These are phyloP conservation scores for Gastrodia elata DNA, from an alignment of 106 monocot genomes.

Conservation along the genomic window DNA sequence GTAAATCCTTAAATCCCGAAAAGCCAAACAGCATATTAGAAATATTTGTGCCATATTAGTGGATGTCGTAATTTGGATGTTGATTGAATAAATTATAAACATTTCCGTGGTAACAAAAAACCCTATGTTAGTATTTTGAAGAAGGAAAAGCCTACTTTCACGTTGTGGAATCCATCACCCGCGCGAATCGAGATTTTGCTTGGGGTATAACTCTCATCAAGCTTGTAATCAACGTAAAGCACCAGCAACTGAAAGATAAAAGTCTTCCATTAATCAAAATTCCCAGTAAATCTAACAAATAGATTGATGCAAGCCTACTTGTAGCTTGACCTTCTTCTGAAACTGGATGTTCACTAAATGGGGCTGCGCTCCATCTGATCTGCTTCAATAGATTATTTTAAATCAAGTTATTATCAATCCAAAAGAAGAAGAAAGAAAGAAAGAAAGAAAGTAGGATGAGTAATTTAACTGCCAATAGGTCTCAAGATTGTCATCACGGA, in stretches of 20 bases:
- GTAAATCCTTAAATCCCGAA: no score
- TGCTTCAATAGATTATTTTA: conserved; percentile 22
- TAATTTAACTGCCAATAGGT: conserved; percentile 85
- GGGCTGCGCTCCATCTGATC: conserved; percentile 94
- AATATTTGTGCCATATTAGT: no score
- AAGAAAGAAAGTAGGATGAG: no score
- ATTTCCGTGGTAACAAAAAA: no score
- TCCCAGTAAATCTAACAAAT: not conserved
- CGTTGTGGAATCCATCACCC: conserved; percentile 92
- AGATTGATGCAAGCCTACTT: conserved; percentile 23
- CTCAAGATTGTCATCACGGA: conserved; percentile 88
- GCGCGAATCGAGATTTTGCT: conserved; percentile 93
- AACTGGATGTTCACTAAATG: conserved; percentile 97
- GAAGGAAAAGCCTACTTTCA: conserved; percentile 50
- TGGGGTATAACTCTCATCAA: conserved; percentile 96
- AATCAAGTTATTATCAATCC: not conserved
- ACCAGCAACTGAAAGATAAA: conserved; percentile 45
- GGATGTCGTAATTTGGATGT: not conserved
- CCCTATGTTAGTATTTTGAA: not conserved
- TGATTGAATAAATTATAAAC: not conserved
- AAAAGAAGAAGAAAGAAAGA: not conserved
- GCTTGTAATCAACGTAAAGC: conserved; percentile 89
- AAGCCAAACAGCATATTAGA: no score
- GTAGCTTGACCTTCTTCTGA: conserved; percentile 93
- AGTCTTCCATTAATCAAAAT: not conserved